Evolutionary conservation across 2,329 filamentous ascomycete genomes (phyloP), one percentile per base, ranked within the genome.

Genomic region (Aspergillus brasiliensis): DNA sequence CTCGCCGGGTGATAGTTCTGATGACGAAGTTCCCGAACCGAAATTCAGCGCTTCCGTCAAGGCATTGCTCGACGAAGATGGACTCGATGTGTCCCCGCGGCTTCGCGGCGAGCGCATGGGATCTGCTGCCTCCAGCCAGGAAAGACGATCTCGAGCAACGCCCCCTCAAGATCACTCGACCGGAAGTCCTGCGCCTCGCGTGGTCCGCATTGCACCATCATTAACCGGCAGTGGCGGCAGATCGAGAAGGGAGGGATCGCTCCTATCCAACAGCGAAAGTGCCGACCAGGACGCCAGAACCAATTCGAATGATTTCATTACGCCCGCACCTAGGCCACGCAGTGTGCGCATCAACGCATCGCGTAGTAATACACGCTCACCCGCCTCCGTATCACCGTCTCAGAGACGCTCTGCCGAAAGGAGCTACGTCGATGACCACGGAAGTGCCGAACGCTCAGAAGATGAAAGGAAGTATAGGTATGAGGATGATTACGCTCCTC

Each of bases 1-100:
- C 64, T 77, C 80, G 1, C 75, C 88, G 66, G 88, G 91, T 68
- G 93, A 97, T 73, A 97, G 91, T 81, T 97, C 93, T 23, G 94
- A 97, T 77, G 94, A 97, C 71, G 94, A 97, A 77, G 91, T 96
- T 27, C 90, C 91, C 15, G 89, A 91, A 67, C 92, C 92, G 69
- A 96, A 95, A 79, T 90, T 97, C 73, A 97, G 92, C 74, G 92
- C 93, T 69, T 86, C 95, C 66, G 96, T 94, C 51, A 94, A 95
- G 73, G 93, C 92, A 19, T 82, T 97, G 15, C 83, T 97, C 56
- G 82, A 82, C 54, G 80, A 81, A 62, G 82, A 83, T 65, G 80
- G 73, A 23, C 71, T 78, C 48, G 67, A 76, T 23, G 86, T 85
- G 52, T 83, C 80, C 3, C 83, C 85, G 8, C 63, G 74, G 69